These are phyloP conservation scores for Syzygium aqueum DNA, from an alignment of 345 rosid species.

Conservation along the genomic window DNA sequence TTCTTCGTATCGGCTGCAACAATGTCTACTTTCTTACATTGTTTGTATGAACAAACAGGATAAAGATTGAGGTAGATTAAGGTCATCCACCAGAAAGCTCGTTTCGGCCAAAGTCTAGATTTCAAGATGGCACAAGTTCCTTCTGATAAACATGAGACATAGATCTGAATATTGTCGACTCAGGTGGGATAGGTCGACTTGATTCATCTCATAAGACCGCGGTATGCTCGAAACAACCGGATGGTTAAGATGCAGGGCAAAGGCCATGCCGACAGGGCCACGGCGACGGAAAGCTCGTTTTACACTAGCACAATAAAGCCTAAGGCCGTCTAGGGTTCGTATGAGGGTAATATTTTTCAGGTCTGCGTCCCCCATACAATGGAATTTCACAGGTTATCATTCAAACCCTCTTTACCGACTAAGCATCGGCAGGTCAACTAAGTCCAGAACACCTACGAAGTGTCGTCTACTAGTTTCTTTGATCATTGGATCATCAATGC, in stretches of 20 bases:
- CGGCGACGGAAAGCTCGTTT: neutral
- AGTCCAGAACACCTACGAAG: no score
- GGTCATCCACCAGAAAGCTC: neutral
- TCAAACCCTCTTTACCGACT: neutral
- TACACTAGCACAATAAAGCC: neutral
- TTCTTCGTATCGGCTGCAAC: neutral
- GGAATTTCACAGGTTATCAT: neutral
- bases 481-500: neutral
- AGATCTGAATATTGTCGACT: neutral
- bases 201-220: no score
- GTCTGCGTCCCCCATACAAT: neutral
- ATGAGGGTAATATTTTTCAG: neutral
- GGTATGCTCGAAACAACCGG: no score
- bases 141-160: neutral
- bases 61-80: neutral
- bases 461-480: no score
- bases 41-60: neutral
- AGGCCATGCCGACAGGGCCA: neutral
- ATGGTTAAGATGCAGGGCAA: no score
- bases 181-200: neutral
- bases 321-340: neutral
- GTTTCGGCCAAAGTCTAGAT: neutral
- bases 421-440: neutral
- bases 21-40: neutral
- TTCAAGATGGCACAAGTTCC: neutral